Conservation (phyloP, 2,329 filamentous ascomycete genomes). For the Chalaropsis thielavioides region DNA sequence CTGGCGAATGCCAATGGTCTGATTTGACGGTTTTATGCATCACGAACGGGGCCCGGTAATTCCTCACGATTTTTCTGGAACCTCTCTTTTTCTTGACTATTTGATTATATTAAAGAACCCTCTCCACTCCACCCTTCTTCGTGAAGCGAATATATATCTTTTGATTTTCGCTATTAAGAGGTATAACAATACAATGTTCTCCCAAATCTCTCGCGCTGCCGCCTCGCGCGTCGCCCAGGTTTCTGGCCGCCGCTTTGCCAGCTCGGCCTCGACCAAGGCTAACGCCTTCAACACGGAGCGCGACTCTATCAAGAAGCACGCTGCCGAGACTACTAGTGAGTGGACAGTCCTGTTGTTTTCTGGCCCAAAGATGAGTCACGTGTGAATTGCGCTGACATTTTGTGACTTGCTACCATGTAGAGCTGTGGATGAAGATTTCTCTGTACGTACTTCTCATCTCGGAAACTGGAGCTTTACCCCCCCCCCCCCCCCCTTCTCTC, state of each 20-base stretch:
- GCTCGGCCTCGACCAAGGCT: slow-evolving; percentile 44
- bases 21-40: background rate
- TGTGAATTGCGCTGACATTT: slow-evolving; percentile 14
- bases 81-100: background rate
- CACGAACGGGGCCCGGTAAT: background rate
- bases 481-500: background rate
- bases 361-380: background rate
- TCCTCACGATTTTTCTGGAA: slow-evolving; percentile 4
- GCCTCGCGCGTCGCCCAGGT: slow-evolving; percentile 41
- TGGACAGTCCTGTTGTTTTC: slow-evolving; percentile 20
- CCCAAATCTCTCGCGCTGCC: slow-evolving; percentile 48
- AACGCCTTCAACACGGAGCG: slow-evolving; percentile 93
- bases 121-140: slow-evolving; percentile 10
- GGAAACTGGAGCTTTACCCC: background rate
- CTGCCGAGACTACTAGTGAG: slow-evolving; percentile 68
- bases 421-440: slow-evolving; percentile 90
- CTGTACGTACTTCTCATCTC: slow-evolving; percentile 41
- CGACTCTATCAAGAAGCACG: slow-evolving; percentile 79
- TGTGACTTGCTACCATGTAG: slow-evolving; percentile 32
- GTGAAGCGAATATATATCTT: background rate
- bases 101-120: background rate
- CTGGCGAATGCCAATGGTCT: background rate
- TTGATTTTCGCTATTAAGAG: background rate
- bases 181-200: slow-evolving; percentile 38
- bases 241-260: slow-evolving; percentile 58